A percentile compares a stretch with the other conserved stretches of the same genome.
phyloP scores from a whole-genome alignment of 225 moss, liverwort and hornwort genomes.

The Bryoerythrophyllum caledonicum region DNA sequence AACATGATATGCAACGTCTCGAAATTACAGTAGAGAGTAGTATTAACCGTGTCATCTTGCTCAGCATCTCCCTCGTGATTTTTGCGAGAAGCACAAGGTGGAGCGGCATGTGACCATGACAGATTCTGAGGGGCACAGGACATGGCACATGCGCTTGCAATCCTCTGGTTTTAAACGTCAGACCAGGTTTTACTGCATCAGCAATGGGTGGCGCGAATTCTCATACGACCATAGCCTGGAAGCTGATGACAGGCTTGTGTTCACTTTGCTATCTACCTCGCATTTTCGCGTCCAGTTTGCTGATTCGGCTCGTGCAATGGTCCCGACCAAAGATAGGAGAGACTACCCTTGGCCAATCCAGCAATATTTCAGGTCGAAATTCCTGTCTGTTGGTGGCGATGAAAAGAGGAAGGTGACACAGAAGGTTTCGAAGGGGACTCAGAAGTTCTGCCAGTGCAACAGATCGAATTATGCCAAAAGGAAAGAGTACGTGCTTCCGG shows the following conservation, averaged over 20 bases:
- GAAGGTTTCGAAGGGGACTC: neutral
- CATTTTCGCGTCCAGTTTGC: conserved; percentile 23
- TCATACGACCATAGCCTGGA: conserved; percentile 8
- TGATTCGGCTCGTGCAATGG: neutral
- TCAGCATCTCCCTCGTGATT: neutral
- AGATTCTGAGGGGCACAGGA: neutral
- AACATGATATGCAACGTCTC: neutral
- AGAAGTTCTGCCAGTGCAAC: conserved; percentile 13
- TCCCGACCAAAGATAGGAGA: conserved; percentile 6
- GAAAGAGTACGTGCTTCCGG: neutral
- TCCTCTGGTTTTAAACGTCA: neutral
- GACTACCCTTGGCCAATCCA: neutral
- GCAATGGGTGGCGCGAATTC: conserved; percentile 27
- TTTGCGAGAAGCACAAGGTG: neutral
- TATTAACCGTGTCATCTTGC: neutral
- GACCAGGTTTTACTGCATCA: neutral
- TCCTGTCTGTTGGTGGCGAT: neutral
- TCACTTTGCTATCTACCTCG: conserved; percentile 2
- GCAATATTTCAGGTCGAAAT: neutral
- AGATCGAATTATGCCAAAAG: neutral
- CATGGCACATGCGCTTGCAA: neutral
- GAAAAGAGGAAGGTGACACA: neutral
- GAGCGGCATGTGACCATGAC: neutral
- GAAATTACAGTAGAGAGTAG: too few species aligned
- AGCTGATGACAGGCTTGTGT: conserved; percentile 6